Evolutionary conservation across 768 basidiomycete species (phyloP), one percentile per base, ranked within the genome.

Genomic region (Hebeloma cylindrosporum): DNA sequence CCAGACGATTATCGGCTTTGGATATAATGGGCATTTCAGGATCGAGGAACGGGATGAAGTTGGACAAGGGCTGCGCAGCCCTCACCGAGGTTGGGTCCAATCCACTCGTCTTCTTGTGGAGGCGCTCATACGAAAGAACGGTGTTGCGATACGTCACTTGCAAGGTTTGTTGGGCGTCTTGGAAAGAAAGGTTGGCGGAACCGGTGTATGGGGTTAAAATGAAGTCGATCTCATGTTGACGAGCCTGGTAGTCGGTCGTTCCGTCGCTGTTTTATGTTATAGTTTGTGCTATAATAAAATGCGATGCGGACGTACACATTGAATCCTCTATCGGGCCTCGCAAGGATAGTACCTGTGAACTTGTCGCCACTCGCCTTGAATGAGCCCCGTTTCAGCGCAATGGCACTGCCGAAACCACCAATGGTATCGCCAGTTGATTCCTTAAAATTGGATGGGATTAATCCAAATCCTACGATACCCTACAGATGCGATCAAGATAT

Each of bases 151-250:
- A 85, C 0, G 60, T 63, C 2, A 85, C 58, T 30, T 67, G 36
- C 7, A 85, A 66, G 0, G 82, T 83, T 35, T 74, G 51, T 52
- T 75, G 71, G 0, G 79, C 83, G 18, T 60, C 64, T 7, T 64
- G 45, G 58, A 81, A 83, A 17, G 63, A 61, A 7, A 85, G 71
- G 5, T 73, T 64, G 2, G 62, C 56, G 0, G 67, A 46, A 25
- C 61, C 71, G 32, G 73, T 76, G 60, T 83, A 83, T 0, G 84
- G 85, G 1, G 64, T 68, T 14, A 86, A 60, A 1, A 71, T 64
- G 58, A 88, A 83, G 39, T 75, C 68, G 47, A 86, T 66, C 34
- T 73, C 67, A 43, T 84, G 82, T n/a, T 73, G 77, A n/a, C 85
- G 75, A 2, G 71, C 70, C 56, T 81, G 79, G 51, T 79, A 85